Percentiles rank a stretch among this genome's conserved stretches.
phyloP scores from a whole-genome alignment of 371 early-diverging fungal genomes.

The Saksenaea vasiformis region DNA sequence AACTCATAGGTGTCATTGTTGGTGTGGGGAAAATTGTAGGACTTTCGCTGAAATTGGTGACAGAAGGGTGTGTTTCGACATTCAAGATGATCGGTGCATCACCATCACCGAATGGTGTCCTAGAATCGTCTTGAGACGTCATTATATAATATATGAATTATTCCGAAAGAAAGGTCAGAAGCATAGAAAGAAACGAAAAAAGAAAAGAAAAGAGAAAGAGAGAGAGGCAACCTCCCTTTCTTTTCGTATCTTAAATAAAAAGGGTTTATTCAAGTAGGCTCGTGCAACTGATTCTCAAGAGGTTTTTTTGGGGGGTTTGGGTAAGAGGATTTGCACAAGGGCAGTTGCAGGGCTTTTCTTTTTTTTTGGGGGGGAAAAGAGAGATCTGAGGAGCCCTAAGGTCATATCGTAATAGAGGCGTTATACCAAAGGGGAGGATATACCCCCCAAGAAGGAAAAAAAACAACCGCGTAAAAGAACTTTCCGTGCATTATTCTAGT shows the following conservation, averaged over 20 bases:
- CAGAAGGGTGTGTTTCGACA: neutral
- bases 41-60: neutral
- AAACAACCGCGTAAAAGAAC: neutral
- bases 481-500: neutral
- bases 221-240: neutral
- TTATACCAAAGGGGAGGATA: neutral
- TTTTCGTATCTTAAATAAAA: neutral
- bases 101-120: neutral
- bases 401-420: neutral
- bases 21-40: neutral
- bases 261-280: constrained; percentile 1
- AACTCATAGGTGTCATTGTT: constrained; percentile 1
- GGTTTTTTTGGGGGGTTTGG: neutral
- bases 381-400: neutral
- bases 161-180: neutral
- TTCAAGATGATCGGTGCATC: neutral
- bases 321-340: neutral
- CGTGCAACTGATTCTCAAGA: neutral
- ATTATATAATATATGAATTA: neutral
- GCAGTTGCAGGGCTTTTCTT: neutral
- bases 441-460: neutral
- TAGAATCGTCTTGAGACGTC: neutral
- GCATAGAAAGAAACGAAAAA: neutral
- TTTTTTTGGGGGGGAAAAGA: neutral
- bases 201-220: no score